These are phyloP conservation scores for Saturnispora sekii DNA, from an alignment of 805 yeast genomes.

Conservation along the genomic window DNA sequence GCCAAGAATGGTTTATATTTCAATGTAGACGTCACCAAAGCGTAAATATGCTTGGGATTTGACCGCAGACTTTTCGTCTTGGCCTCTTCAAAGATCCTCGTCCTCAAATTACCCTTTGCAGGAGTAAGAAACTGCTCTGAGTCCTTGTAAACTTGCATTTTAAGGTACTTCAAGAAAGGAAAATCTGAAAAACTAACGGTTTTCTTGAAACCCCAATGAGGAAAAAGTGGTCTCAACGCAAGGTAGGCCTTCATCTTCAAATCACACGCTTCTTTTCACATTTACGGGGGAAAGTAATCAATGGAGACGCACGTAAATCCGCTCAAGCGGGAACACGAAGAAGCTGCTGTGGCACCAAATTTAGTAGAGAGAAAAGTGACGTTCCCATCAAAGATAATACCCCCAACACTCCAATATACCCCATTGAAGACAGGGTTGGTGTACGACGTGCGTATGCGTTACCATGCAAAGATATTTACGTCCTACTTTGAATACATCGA, in stretches of 20 bases:
- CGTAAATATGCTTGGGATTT: conserved; percentile 80
- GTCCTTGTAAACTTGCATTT: conserved; percentile 33
- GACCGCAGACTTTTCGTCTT: conserved; percentile 38
- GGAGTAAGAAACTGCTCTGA: conserved; percentile 32
- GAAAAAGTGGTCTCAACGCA: no score
- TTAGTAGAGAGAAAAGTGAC: background rate
- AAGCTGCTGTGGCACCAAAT: background rate
- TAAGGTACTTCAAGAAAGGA: background rate
- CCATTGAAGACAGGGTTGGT: conserved; percentile 87
- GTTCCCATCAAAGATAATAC: background rate
- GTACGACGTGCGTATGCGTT: conserved; percentile 95
- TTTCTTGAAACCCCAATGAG: no score
- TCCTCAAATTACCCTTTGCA: conserved; percentile 44
- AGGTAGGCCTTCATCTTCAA: no score
- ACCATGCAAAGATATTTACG: conserved; percentile 90
- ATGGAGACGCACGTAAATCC: background rate
- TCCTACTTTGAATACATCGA: conserved; percentile 90
- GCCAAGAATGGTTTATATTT: conserved; percentile 57
- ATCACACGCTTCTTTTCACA: background rate
- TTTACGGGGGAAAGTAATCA: conserved; percentile 1
- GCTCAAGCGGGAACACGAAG: background rate
- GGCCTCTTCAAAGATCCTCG: conserved; percentile 41
- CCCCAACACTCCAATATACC: conserved; percentile 68
- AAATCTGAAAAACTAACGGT: background rate
- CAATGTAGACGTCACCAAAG: conserved; percentile 70